Percentiles rank a stretch among this genome's conserved stretches.
phyloP scores from a whole-genome alignment of 2,329 filamentous ascomycete species.

The Aspergillus awamori region DNA sequence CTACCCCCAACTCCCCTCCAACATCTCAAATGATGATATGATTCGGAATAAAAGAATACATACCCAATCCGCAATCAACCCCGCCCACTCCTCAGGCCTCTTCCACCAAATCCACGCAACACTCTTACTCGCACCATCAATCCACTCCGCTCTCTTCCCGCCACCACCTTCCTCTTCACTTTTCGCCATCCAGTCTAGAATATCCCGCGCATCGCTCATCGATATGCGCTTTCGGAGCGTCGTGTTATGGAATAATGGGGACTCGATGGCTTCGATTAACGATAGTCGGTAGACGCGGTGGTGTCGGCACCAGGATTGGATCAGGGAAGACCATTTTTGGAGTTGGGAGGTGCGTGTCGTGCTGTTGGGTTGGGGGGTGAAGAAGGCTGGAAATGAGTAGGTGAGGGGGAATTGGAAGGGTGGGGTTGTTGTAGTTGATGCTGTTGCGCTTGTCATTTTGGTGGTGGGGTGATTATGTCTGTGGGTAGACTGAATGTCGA shows the following conservation, averaged over 20 bases:
- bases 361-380: conserved; percentile 51
- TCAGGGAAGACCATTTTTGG: conserved; percentile 80
- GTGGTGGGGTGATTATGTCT: background rate
- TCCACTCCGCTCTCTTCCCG: conserved; percentile 62
- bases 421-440: conserved; percentile 16
- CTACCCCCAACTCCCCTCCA: too few relatives aligned
- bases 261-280: conserved; percentile 62
- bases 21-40: too few relatives aligned
- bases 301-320: conserved; percentile 81
- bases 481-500: background rate
- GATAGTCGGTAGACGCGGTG: conserved; percentile 76
- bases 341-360: conserved; percentile 57
- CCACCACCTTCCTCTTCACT: conserved; percentile 49
- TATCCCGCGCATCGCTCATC: conserved; percentile 55
- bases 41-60: background rate
- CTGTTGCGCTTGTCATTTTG: conserved; percentile 1
- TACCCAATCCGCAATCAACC: conserved; percentile 72
- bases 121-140: conserved; percentile 53
- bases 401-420: conserved; percentile 46
- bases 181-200: conserved; percentile 60
- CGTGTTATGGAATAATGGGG: conserved; percentile 60
- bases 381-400: conserved; percentile 58
- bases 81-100: conserved; percentile 88
- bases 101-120: conserved; percentile 81
- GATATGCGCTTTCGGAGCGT: conserved; percentile 50